Conservation (phyloP, 2,329 filamentous ascomycete species). For the Remersonia thermophila region DNA sequence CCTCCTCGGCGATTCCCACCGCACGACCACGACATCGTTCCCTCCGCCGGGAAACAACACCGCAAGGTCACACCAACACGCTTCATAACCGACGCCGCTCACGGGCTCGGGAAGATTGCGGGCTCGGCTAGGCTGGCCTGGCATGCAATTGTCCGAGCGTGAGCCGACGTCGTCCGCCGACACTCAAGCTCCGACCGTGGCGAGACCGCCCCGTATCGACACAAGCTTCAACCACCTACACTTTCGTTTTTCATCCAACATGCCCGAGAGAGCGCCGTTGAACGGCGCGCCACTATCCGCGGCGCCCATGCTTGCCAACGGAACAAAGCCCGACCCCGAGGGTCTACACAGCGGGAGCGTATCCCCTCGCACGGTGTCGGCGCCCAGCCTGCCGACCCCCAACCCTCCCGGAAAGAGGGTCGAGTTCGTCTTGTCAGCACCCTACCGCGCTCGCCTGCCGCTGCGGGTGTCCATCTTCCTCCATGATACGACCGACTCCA, state of each 20-base stretch:
- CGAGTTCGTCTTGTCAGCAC: slow-evolving; percentile 66
- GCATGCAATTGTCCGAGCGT: slow-evolving; percentile 23
- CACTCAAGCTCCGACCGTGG: slow-evolving; percentile 8
- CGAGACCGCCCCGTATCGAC: slow-evolving; percentile 16
- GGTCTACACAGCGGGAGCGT: slow-evolving; percentile 28
- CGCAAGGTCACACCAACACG: slow-evolving; percentile 6
- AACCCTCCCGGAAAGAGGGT: slow-evolving; percentile 46
- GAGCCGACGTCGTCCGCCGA: slow-evolving; percentile 18
- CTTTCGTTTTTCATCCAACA: slow-evolving; percentile 8
- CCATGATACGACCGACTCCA: slow-evolving; percentile 93
- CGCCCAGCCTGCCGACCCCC: slow-evolving; percentile 23
- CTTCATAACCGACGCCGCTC: slow-evolving; percentile 3
- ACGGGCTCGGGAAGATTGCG: slow-evolving; percentile 5
- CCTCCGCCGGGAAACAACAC: too few relatives aligned
- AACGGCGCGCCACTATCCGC: background rate
- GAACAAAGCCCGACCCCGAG: too few relatives aligned
- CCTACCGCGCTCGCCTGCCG: slow-evolving; percentile 60
- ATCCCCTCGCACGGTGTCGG: slow-evolving; percentile 32
- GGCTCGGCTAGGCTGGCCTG: slow-evolving; percentile 11
- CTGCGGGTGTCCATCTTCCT: slow-evolving; percentile 85
- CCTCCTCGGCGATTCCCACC: too few relatives aligned
- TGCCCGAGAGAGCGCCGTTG: slow-evolving; percentile 1
- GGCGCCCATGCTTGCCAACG: slow-evolving; percentile 4
- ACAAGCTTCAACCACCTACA: slow-evolving; percentile 17
- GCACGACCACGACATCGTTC: slow-evolving; percentile 1